Conservation (phyloP, 2,329 filamentous ascomycete genomes). For the Stylonectria norvegica region DNA sequence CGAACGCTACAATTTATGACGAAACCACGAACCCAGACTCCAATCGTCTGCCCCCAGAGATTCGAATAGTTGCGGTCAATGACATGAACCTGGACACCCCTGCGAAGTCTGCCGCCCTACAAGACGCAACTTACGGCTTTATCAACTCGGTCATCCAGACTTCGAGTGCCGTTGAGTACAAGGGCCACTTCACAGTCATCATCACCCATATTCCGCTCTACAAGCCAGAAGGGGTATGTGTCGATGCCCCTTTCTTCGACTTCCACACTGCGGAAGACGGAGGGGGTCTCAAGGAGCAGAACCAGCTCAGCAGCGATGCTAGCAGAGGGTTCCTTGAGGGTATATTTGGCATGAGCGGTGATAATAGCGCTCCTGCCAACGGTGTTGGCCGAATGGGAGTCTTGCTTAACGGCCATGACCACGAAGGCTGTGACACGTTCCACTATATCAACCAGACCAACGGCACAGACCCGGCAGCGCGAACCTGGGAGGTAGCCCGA, state of each 20-base stretch:
- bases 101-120: slow-evolving; percentile 62
- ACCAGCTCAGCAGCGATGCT: slow-evolving; percentile 73
- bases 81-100: slow-evolving; percentile 92
- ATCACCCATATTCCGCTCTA: slow-evolving; percentile 90
- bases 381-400: slow-evolving; percentile 71
- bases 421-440: slow-evolving; percentile 86
- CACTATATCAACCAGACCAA: slow-evolving; percentile 71
- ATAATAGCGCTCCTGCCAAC: slow-evolving; percentile 52
- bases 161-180: slow-evolving; percentile 57
- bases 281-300: slow-evolving; percentile 83
- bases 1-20: slow-evolving; percentile 41
- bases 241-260: slow-evolving; percentile 77
- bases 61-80: slow-evolving; percentile 85
- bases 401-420: slow-evolving; percentile 90
- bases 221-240: slow-evolving; percentile 77
- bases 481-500: slow-evolving; percentile 47
- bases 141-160: slow-evolving; percentile 65
- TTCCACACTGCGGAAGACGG: slow-evolving; percentile 66
- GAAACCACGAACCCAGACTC: slow-evolving; percentile 43
- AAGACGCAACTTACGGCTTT: slow-evolving; percentile 74
- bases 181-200: slow-evolving; percentile 72
- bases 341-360: slow-evolving; percentile 72
- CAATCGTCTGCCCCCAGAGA: slow-evolving; percentile 56
- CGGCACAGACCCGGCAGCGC: slow-evolving; percentile 36
- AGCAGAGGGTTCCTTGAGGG: slow-evolving; percentile 77